Evolutionary conservation across 1,284 basidiomycete genomes (phyloP).

Genomic region (Austroboletus rostrupii): DNA sequence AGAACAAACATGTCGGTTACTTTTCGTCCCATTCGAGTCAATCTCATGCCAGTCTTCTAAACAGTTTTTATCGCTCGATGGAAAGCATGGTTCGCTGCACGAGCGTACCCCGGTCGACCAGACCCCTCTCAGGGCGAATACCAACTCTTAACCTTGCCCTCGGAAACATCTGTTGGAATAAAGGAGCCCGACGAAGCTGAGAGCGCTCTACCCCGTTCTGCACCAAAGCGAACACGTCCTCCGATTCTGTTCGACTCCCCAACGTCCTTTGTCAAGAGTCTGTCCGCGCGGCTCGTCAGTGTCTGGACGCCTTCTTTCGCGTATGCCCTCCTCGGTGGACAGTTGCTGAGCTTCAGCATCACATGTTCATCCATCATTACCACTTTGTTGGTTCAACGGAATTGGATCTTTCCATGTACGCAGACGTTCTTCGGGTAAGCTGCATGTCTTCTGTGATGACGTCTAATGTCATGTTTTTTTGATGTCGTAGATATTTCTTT

Average conservation of each 20-base stretch:
- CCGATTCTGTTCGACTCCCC: slow-evolving; percentile 23
- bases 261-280: slow-evolving; percentile 13
- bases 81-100: slow-evolving; percentile 18
- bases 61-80: slow-evolving; percentile 12
- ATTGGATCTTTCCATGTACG: slow-evolving; percentile 73
- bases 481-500: slow-evolving; percentile 63
- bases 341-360: slow-evolving; percentile 22
- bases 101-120: slow-evolving; percentile 7
- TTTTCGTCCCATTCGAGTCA: background rate
- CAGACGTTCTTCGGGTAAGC: slow-evolving; percentile 76
- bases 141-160: slow-evolving; percentile 16
- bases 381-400: slow-evolving; percentile 61
- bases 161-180: slow-evolving; percentile 3
- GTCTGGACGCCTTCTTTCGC: slow-evolving; percentile 28
- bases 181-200: slow-evolving; percentile 12
- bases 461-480: background rate
- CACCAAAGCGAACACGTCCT: slow-evolving; percentile 13
- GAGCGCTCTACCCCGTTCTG: background rate
- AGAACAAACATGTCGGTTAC: slow-evolving; percentile 12
- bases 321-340: slow-evolving; percentile 28
- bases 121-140: slow-evolving; percentile 21
- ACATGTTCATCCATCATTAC: slow-evolving; percentile 52
- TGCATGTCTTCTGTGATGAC: background rate
- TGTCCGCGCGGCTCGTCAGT: slow-evolving; percentile 22
- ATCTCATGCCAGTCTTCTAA: slow-evolving; percentile 7